Evolutionary conservation across 805 yeast species (phyloP), one percentile per base, ranked within the genome.

Genomic region (Blastobotrys peoriensis): DNA sequence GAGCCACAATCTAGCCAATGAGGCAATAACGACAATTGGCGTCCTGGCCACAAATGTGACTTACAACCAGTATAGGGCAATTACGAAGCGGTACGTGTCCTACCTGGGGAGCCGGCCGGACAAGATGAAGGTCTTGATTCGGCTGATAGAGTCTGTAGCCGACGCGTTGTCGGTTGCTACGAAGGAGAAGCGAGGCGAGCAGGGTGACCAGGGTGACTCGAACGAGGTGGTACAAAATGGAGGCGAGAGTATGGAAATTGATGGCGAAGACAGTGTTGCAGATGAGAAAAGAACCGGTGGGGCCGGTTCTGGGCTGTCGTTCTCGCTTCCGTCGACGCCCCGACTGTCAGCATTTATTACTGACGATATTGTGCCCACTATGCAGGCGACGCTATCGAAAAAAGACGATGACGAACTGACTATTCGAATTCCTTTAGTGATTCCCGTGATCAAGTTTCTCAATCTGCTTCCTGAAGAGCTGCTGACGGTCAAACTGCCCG

Each of bases 21-120:
- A 63, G 36, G 71, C 95, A 0, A 67, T 84, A 21, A 65, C 64
- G 2, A 69, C 87, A 0, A 75, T 89, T 48, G 79, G 86, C 3
- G 58, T 56, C 10, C 68, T 93, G 50, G 68, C 81, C 6, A 63
- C 71, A 43, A 68, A 71, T 44, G 67, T 88, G 30, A 74, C 81
- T 6, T 87, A 91, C 87, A 79, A 76, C 52, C 96, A 91, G 59
- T 88, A 74, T 61, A 75, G 78, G 48, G 91, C 95, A 0, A 67
- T 87, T 21, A 68, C 86, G 45, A 75, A 75, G 49, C 78, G 95
- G 55, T 86, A 84, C 55, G 67, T 83, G 30, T 57, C 76, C 1
- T 65, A 71, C 41, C 53, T 78, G 43, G 63, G 64, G 6, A 70
- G 65, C 23, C 69, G 72, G 18, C 67, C 73, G 2, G 74, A 71